Evolutionary conservation across 306 rosid species (phyloP), one percentile per base, ranked within the genome.

Genomic region (Quercus berberidifolia): DNA sequence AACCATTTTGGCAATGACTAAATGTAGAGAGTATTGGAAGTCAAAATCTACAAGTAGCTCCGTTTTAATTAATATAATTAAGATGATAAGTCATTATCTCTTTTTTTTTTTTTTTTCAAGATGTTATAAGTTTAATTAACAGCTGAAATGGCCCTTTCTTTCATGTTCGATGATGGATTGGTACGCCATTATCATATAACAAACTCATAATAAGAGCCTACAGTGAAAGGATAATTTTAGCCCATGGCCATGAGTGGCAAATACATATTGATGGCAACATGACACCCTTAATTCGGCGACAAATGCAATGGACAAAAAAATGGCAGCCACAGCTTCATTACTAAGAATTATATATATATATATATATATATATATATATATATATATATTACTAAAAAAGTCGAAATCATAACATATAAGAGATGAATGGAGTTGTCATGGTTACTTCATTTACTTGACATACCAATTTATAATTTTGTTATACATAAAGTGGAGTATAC

Each of bases 251-350:
- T 35, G 71, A 67, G 38, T 31, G 52, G 52, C 49, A 30, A 64
- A 30, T 64, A 15, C 23, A 12, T 12, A 14, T 30, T 33, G 71
- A 67, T 67, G 52, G 41, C 64, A 25, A 19, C 18, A 31, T 62
- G 55, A 23, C n/a, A 56, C 5, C 56, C 38, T 11, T 46, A 59
- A 67, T 25, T 74, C 65, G 12, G 23, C 25, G 74, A 55, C 83
- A 67, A 74, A 73, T n/a, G 11, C 31, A 55, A 72, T 64, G 67
- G 78, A 76, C 81, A 71, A 82, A 55, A n/a, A 54, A 54, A 55
- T 52, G 59, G 69, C 52, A 75, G 58, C 65, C 73, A 74, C 75
- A 56, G 23, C 25, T 67, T 74, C 31, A 14, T 28, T 63, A 63
- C 23, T 28, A 56, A 14, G 17, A 25, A 4, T 19, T 64, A 0